phyloP scores from a whole-genome alignment of 208 protist genomes.

The Leishmania aethiopica region DNA sequence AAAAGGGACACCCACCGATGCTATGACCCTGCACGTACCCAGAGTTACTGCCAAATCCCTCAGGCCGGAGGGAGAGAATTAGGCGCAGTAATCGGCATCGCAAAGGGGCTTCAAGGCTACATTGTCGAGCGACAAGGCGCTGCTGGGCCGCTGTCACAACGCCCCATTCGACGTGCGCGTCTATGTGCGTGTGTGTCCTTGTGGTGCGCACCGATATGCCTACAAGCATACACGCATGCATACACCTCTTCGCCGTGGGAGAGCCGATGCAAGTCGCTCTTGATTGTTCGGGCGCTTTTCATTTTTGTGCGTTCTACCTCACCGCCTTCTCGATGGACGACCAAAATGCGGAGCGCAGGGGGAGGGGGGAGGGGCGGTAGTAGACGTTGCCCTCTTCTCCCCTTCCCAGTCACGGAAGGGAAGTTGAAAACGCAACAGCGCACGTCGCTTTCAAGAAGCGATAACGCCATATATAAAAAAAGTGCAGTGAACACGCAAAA shows the following conservation, averaged over 20 bases:
- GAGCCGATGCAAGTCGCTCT: background rate
- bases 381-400: background rate
- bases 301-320: background rate
- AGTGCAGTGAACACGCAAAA: background rate
- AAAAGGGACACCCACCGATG: background rate
- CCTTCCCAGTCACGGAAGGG: background rate
- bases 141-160: no score
- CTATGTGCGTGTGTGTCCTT: background rate
- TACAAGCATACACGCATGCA: background rate
- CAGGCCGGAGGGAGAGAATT: background rate
- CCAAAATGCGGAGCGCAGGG: background rate
- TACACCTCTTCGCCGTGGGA: background rate
- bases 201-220: background rate
- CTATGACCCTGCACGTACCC: background rate
- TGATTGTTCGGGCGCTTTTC: background rate
- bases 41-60: background rate
- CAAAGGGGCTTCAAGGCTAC: background rate
- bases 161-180: background rate
- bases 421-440: background rate
- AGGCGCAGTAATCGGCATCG: background rate
- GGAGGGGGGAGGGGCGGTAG: background rate
- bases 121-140: background rate
- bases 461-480: background rate
- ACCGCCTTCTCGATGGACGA: background rate
- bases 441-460: background rate